phyloP scores from a whole-genome alignment of 2,329 filamentous ascomycete genomes.

The Acarospora socialis region DNA sequence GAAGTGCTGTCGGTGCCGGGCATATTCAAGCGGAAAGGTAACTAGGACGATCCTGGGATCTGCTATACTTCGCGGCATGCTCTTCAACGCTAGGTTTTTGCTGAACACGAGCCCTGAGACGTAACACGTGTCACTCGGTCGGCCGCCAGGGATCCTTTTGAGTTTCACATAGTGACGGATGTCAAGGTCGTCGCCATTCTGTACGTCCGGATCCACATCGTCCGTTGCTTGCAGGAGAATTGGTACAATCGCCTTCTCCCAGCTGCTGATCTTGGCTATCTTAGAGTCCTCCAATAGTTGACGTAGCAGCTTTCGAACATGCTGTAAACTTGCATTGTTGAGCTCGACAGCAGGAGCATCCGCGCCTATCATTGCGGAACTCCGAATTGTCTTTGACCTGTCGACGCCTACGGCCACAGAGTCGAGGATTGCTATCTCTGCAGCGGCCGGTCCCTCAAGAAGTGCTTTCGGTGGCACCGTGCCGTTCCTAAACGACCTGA shows the following conservation, averaged over 20 bases:
- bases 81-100: conserved; percentile 91
- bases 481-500: conserved; percentile 42
- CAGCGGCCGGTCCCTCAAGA: conserved; percentile 19
- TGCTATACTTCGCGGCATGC: conserved; percentile 75
- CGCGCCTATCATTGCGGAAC: conserved; percentile 65
- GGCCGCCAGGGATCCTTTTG: conserved; percentile 87
- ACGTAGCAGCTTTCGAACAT: conserved; percentile 70
- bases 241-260: conserved; percentile 82
- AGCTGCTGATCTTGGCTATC: conserved; percentile 58
- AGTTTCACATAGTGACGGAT: conserved; percentile 95
- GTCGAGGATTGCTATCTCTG: conserved; percentile 33
- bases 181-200: conserved; percentile 86
- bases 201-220: conserved; percentile 85
- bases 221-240: conserved; percentile 84
- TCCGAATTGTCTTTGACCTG: conserved; percentile 49
- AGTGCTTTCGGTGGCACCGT: conserved; percentile 30
- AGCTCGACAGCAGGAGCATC: conserved; percentile 66
- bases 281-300: conserved; percentile 68
- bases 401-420: conserved; percentile 23
- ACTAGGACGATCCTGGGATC: conserved; percentile 83
- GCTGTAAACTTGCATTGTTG: conserved; percentile 72
- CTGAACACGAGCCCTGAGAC: conserved; percentile 94
- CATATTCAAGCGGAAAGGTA: conserved; percentile 91
- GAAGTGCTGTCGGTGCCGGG: conserved; percentile 82
- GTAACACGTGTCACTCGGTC: conserved; percentile 84